Conservation (phyloP, 805 yeast species). For the Saturnispora halmiae region DNA sequence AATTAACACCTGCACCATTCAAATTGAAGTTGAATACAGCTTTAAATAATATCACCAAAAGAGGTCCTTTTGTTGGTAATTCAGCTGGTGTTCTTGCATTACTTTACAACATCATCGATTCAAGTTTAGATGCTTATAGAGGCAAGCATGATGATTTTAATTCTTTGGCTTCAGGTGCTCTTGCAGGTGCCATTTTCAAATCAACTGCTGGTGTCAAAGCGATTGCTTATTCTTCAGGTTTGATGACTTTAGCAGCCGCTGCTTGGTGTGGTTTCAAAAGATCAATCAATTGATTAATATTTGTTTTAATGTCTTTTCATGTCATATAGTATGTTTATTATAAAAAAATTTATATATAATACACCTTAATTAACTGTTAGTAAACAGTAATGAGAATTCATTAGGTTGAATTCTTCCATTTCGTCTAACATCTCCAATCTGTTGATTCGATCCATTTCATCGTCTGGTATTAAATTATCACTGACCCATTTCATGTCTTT, state of each 20-base stretch:
- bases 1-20: conserved; percentile 52
- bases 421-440: conserved; percentile 64
- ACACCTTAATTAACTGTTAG: conserved; percentile 22
- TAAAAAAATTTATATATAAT: conserved; percentile 8
- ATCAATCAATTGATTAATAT: conserved; percentile 10
- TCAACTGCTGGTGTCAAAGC: conserved; percentile 79
- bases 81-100: conserved; percentile 90
- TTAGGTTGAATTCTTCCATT: conserved; percentile 56
- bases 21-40: conserved; percentile 82
- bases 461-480: conserved; percentile 35
- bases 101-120: conserved; percentile 76
- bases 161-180: conserved; percentile 80
- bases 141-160: conserved; percentile 84
- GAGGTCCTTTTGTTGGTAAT: conserved; percentile 95
- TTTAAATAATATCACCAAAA: conserved; percentile 82
- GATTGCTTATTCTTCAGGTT: conserved; percentile 75
- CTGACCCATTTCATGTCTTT: conserved; percentile 38
- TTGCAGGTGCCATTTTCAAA: conserved; percentile 87
- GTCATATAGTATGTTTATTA: conserved; percentile 4
- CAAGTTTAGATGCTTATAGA: conserved; percentile 68
- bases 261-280: conserved; percentile 83
- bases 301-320: neutral
- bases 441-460: conserved; percentile 38
- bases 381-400: conserved; percentile 54
- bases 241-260: conserved; percentile 86